Evolutionary conservation across 2,329 filamentous ascomycete genomes (phyloP).

Genomic region (Fragosphaeria purpurea): DNA sequence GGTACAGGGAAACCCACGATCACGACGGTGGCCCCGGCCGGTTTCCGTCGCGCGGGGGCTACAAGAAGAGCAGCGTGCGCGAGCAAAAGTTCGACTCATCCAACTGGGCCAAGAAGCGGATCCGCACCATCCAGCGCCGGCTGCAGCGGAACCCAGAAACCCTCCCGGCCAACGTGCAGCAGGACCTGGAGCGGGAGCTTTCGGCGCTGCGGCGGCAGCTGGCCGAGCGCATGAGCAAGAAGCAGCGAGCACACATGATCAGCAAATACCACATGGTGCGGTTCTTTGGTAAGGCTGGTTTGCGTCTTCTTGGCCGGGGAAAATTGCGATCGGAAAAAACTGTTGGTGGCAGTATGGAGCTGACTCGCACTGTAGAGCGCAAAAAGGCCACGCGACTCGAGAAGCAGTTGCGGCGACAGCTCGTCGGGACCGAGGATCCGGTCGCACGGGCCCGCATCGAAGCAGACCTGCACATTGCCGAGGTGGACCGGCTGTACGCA

Average conservation of each 20-base stretch:
- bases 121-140: conserved; percentile 57
- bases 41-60: no score
- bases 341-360: no score
- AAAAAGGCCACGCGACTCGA: conserved; percentile 60
- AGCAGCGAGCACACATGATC: conserved; percentile 60
- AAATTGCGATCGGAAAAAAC: no score
- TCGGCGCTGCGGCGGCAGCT: conserved; percentile 56
- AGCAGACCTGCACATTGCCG: conserved; percentile 52
- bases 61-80: not conserved
- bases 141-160: conserved; percentile 43
- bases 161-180: conserved; percentile 56
- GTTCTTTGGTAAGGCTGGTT: conserved; percentile 58
- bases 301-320: not conserved
- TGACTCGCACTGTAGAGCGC: conserved; percentile 39
- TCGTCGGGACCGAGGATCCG: conserved; percentile 39
- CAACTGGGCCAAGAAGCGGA: conserved; percentile 60
- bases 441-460: conserved; percentile 43
- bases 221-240: conserved; percentile 46
- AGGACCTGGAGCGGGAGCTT: conserved; percentile 64
- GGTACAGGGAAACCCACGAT: not conserved
- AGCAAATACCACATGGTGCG: conserved; percentile 72
- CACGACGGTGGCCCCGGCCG: no score
- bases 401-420: conserved; percentile 53
- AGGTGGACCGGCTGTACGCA: conserved; percentile 69
- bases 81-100: conserved; percentile 35